A percentile compares a stretch with the other conserved stretches of the same genome.
These are phyloP conservation scores for Naegleria fowleri DNA, from an alignment of 208 protist species.

Conservation along the genomic window DNA sequence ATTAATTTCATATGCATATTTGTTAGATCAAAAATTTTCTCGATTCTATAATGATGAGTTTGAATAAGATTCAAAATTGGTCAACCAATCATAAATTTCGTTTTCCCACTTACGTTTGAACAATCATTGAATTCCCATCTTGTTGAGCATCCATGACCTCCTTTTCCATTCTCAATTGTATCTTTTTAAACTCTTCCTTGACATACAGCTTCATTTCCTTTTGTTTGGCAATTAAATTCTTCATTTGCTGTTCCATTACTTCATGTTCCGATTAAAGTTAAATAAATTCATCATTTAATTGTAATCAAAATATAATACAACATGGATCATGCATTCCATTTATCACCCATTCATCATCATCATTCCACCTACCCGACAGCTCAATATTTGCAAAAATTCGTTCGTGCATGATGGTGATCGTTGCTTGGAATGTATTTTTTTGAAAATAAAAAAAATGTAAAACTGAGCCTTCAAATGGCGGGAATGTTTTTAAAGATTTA, in stretches of 20 bases:
- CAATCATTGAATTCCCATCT: not conserved
- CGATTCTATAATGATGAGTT: constrained; percentile 16
- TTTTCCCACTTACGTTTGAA: not conserved
- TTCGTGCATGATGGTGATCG: no score
- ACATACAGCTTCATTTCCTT: constrained; percentile 19
- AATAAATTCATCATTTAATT: no score
- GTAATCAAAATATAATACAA: no score
- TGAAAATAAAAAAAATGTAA: no score
- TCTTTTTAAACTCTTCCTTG: constrained; percentile 24
- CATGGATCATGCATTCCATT: no score
- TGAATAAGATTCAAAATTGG: not conserved
- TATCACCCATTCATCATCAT: no score
- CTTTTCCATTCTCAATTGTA: not conserved
- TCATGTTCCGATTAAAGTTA: not conserved
- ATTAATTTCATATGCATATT: not conserved
- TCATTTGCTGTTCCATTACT: constrained; percentile 6
- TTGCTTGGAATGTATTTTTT: no score
- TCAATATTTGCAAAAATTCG: not conserved
- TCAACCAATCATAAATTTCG: not conserved
- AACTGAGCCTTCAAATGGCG: no score
- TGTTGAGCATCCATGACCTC: constrained; percentile 19
- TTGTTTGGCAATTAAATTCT: not conserved
- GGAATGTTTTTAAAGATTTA: no score
- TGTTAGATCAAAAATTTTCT: not conserved
- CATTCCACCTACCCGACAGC: not conserved